Evolutionary conservation across 1,139 yeast genomes (phyloP), one percentile per base, ranked within the genome.

Genomic region (Geotrichum citri-aurantii): DNA sequence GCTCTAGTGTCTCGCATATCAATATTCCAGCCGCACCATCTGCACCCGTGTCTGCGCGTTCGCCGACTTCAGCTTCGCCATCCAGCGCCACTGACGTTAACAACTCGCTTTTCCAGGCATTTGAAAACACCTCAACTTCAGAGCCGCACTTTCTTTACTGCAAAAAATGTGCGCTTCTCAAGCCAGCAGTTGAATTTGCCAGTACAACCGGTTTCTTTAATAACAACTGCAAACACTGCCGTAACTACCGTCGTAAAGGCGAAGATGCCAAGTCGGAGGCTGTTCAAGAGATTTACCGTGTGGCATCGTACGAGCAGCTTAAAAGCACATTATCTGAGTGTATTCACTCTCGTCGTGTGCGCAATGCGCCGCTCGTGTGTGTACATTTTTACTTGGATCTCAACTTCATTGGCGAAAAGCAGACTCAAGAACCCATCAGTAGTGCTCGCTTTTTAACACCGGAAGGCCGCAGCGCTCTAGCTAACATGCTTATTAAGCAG

Each of bases 141-240:
- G 56, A 56, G 42, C 57, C 57, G 7, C 60, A 57, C 29, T 42
- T 57, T 26, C 50, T 57, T 42, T 54, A 57, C 53, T 57, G 60
- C 53, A 57, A 57, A 42, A 57, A 57, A 27, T 57, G 60, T 33
- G 60, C 60, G 2, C 49, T 57, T 19, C 56, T 57, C 14, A 57
- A 57, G 48, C 60, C 60, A 4, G 60, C 60, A 2, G 60, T 57
- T 3, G 60, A 57, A 21, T 57, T 57, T 50, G 60, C 60, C 33
- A 57, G 60, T 31, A 54, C 60, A 2, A 57, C 60, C 1, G 60
- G 60, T 10, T 57, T 57, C 40, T 57, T 57, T 50, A 57, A 57
- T 47, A 57, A 57, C 37, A 57, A 57, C 29, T 57, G 60, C 42
- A 54, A 54, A 44, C 60, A 57, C 33, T 57, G 60, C 47, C 57